Conservation (phyloP, 805 yeast species). For the Lipomyces sp. region DNA sequence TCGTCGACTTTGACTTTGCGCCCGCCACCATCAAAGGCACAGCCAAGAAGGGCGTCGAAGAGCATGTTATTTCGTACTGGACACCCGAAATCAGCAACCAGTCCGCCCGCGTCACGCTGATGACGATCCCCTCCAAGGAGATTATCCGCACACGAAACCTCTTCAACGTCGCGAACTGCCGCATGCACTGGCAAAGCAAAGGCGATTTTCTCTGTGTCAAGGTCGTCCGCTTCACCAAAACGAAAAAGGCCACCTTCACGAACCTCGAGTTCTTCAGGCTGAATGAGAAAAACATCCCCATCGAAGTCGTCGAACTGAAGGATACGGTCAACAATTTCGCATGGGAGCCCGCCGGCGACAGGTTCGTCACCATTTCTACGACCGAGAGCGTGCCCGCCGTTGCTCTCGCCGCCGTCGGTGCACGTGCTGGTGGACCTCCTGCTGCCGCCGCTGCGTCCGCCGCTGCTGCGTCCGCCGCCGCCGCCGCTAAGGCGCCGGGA, state of each 20-base stretch:
- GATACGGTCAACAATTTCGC: slow-evolving; percentile 84
- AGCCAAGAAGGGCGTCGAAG: slow-evolving; percentile 48
- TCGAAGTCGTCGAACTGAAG: slow-evolving; percentile 88
- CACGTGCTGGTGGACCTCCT: slow-evolving; percentile 7
- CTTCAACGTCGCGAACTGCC: slow-evolving; percentile 89
- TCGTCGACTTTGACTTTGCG: slow-evolving; percentile 90
- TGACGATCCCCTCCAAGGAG: slow-evolving; percentile 80
- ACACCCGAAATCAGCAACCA: slow-evolving; percentile 91
- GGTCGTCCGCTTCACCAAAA: slow-evolving; percentile 95
- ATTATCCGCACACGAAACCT: slow-evolving; percentile 86
- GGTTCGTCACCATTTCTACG: slow-evolving; percentile 77
- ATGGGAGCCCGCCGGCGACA: slow-evolving; percentile 93
- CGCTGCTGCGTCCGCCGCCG: slow-evolving; percentile 7
- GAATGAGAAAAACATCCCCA: slow-evolving; percentile 86
- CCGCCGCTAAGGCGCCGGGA: slow-evolving; percentile 12
- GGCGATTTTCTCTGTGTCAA: slow-evolving; percentile 83
- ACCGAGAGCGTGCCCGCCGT: slow-evolving; percentile 44
- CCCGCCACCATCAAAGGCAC: slow-evolving; percentile 78
- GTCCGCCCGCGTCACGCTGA: slow-evolving; percentile 88
- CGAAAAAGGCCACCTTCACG: slow-evolving; percentile 86
- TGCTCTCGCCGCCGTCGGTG: slow-evolving; percentile 51
- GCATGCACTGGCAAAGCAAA: slow-evolving; percentile 90
- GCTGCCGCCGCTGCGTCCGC: slow-evolving; percentile 27
- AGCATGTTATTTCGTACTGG: slow-evolving; percentile 85
- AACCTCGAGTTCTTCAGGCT: slow-evolving; percentile 88